phyloP scores from a whole-genome alignment of 2,329 filamentous ascomycete species.

The Cladosporium sp. region DNA sequence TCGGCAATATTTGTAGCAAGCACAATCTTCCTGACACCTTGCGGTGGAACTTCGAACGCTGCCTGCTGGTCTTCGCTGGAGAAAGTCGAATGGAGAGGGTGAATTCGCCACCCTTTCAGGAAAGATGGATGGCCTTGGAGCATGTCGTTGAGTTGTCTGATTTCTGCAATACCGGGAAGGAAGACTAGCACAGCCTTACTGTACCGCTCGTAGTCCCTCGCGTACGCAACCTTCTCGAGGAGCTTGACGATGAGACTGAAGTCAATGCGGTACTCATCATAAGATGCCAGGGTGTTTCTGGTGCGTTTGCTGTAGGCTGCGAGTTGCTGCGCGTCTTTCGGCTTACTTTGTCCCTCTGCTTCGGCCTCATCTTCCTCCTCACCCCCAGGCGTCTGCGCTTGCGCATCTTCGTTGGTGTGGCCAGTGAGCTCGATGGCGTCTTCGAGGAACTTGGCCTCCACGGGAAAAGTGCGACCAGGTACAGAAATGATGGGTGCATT shows the following conservation, averaged over 20 bases:
- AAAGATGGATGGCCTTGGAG: slow-evolving; percentile 72
- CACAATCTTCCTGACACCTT: slow-evolving; percentile 82
- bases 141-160: slow-evolving; percentile 65
- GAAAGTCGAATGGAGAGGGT: slow-evolving; percentile 88
- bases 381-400: slow-evolving; percentile 38
- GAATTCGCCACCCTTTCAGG: slow-evolving; percentile 70
- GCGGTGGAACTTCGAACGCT: slow-evolving; percentile 79
- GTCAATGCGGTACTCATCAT: slow-evolving; percentile 89
- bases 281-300: slow-evolving; percentile 63
- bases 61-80: slow-evolving; percentile 94
- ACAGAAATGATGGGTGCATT: slow-evolving; percentile 83
- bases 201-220: slow-evolving; percentile 60
- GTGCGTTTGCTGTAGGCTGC: slow-evolving; percentile 71
- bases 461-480: slow-evolving; percentile 88
- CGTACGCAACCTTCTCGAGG: slow-evolving; percentile 66
- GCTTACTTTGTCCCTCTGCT: slow-evolving; percentile 41
- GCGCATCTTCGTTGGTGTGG: slow-evolving; percentile 59
- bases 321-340: slow-evolving; percentile 50
- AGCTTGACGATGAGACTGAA: slow-evolving; percentile 79
- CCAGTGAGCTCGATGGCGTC: slow-evolving; percentile 86
- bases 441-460: slow-evolving; percentile 80
- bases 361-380: slow-evolving; percentile 43
- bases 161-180: slow-evolving; percentile 84
- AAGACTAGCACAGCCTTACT: slow-evolving; percentile 94
- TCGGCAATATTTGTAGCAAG: slow-evolving; percentile 97